These are phyloP conservation scores for Isatis tinctoria DNA, from an alignment of 345 rosid genomes.

Conservation along the genomic window DNA sequence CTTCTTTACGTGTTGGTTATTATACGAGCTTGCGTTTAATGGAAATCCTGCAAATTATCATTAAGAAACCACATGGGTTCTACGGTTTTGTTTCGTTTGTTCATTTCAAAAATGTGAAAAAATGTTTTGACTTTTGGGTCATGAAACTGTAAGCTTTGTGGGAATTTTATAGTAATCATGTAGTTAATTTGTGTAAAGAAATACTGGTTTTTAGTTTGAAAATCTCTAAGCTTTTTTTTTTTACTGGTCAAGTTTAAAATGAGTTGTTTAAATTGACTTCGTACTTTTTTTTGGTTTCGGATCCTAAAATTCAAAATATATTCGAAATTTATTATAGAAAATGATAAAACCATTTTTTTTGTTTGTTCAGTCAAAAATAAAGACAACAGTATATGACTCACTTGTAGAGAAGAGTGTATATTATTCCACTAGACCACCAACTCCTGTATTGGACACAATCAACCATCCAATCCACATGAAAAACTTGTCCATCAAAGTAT, in stretches of 20 bases:
- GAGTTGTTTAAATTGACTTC: background rate
- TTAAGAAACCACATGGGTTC: background rate
- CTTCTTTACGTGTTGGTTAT: background rate
- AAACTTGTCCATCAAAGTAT: conserved; percentile 72
- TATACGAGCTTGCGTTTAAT: background rate
- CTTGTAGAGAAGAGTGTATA: conserved; percentile 68
- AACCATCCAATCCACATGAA: conserved; percentile 94
- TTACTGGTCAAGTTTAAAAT: background rate
- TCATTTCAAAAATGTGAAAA: background rate
- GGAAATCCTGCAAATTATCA: background rate
- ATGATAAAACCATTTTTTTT: conserved; percentile 6
- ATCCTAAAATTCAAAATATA: background rate
- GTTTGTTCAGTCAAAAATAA: conserved; percentile 45
- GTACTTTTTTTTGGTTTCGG: background rate
- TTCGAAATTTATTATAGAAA: background rate
- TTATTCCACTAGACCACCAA: conserved; percentile 67
- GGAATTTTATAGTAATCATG: background rate
- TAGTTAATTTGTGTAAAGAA: background rate
- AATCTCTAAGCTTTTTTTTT: background rate
- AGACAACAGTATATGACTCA: conserved; percentile 51
- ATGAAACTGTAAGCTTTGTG: background rate
- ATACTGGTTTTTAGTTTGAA: background rate
- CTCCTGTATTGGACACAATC: conserved; percentile 87
- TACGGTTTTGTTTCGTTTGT: background rate
- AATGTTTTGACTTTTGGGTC: background rate